Evolutionary conservation across 495 filamentous ascomycete genomes (phyloP).

Genomic region (Schizothecium vesticola): DNA sequence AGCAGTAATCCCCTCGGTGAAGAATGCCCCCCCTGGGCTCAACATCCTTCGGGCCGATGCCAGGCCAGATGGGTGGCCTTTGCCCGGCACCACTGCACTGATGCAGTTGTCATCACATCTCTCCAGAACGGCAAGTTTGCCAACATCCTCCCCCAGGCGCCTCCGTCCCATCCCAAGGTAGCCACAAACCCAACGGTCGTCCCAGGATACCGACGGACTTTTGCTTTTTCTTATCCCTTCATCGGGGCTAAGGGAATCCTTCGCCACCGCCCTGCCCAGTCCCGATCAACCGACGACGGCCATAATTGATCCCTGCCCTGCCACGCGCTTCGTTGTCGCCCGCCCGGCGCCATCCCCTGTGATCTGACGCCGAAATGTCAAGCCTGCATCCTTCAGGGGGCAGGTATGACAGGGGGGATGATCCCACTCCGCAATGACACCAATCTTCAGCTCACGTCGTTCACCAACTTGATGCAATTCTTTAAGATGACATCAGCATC

Average conservation of each 20-base stretch:
- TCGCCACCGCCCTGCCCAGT: not conserved
- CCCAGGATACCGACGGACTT: not conserved
- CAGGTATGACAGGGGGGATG: not conserved
- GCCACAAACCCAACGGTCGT: not conserved
- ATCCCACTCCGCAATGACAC: not conserved
- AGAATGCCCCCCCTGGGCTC: not conserved
- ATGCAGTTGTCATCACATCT: not conserved
- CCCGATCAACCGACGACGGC: not conserved
- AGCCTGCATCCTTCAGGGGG: not conserved
- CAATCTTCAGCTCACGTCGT: too few species aligned
- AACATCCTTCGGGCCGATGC: not conserved
- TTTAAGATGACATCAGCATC: too few species aligned
- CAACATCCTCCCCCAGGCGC: not conserved
- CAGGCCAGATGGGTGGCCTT: not conserved
- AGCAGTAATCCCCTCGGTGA: not conserved
- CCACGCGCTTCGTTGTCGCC: not conserved
- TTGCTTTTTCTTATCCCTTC: not conserved
- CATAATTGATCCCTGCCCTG: not conserved
- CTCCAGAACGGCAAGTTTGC: too few species aligned
- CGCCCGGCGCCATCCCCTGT: not conserved
- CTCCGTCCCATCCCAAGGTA: not conserved
- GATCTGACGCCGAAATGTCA: not conserved
- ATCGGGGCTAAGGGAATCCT: not conserved
- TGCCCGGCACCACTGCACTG: not conserved
- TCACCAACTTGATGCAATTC: too few species aligned